These are phyloP conservation scores for Microbotryomycetes sp. DNA, from an alignment of 1,284 basidiomycete genomes.

Conservation along the genomic window DNA sequence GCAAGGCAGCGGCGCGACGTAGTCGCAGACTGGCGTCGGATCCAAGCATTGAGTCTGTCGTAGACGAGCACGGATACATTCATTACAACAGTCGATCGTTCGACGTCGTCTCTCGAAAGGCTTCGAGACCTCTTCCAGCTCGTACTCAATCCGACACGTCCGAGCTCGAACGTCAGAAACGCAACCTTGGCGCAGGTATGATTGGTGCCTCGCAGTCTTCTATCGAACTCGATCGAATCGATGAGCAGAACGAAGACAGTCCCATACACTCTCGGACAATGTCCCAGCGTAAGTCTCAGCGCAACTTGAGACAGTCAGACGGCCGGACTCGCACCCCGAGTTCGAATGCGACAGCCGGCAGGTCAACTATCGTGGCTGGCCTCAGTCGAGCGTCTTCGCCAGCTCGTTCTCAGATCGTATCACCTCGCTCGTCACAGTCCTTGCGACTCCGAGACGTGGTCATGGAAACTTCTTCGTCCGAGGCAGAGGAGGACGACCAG, in stretches of 20 bases:
- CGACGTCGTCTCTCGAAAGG: background rate
- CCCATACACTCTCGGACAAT: background rate
- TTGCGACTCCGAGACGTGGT: too few relatives aligned
- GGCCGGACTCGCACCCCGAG: background rate
- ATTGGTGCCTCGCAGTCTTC: background rate
- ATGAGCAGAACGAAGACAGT: background rate
- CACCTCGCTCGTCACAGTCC: background rate
- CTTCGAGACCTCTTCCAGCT: background rate
- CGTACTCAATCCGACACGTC: background rate
- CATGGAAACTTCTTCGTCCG: background rate
- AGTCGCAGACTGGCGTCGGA: background rate
- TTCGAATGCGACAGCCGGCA: background rate
- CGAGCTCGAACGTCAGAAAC: background rate
- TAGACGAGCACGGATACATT: background rate
- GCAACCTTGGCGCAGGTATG: background rate
- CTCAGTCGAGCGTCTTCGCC: background rate
- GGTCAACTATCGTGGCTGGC: background rate
- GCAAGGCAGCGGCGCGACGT: background rate
- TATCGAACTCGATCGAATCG: background rate
- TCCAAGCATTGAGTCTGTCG: background rate
- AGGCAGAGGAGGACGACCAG: background rate
- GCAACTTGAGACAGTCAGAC: background rate
- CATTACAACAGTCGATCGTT: background rate
- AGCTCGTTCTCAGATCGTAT: background rate
- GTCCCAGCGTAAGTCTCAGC: background rate